Evolutionary conservation across 192 early-diverging fungal genomes (phyloP).

Genomic region (Backusella westeae): DNA sequence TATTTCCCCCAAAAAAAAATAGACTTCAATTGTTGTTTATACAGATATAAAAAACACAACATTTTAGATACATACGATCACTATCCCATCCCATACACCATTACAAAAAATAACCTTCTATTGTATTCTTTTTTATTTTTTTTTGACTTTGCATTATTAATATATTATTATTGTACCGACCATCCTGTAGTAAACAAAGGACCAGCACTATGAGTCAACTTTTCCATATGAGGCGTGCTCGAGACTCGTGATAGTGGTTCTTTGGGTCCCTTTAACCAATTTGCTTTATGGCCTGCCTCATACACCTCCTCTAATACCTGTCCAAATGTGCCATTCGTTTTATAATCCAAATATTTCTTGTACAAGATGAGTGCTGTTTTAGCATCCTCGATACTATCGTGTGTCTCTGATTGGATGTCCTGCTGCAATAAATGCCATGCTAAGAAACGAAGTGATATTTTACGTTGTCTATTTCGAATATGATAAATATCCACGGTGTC

Average conservation of each 20-base stretch:
- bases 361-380: constrained; percentile 81
- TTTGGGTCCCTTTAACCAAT: constrained; percentile 46
- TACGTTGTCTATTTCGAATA: constrained; percentile 73
- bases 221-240: constrained; percentile 5
- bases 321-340: constrained; percentile 64
- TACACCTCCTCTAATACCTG: constrained; percentile 82
- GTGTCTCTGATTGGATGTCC: constrained; percentile 86
- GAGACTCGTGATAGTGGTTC: constrained; percentile 12
- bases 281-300: constrained; percentile 60
- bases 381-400: constrained; percentile 95
- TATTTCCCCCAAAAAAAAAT: no score
- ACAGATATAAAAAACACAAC: no score
- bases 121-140: background rate
- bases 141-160: background rate
- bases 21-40: no score
- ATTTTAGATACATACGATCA: no score
- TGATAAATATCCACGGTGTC: constrained; percentile 96
- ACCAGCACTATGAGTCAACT: background rate
- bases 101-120: no score
- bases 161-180: background rate
- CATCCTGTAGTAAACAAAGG: constrained; percentile 13
- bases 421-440: constrained; percentile 83
- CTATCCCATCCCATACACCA: no score
- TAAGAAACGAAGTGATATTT: constrained; percentile 88
- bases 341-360: constrained; percentile 73